phyloP scores from a whole-genome alignment of 192 early-diverging fungal genomes.

The Coemansia sp. region DNA sequence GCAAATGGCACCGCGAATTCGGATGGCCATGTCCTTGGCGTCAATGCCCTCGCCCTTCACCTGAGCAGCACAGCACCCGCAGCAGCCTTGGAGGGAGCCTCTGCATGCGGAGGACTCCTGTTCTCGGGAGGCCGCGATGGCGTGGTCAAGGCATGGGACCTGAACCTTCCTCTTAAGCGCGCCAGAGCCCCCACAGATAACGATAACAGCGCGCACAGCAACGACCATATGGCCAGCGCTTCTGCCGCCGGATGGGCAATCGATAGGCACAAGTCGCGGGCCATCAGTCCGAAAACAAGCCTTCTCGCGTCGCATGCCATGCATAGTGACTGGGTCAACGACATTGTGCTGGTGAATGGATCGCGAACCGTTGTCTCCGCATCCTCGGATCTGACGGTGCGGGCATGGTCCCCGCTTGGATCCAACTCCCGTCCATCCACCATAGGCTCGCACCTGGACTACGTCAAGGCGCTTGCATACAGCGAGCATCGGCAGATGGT shows the following conservation, averaged over 20 bases:
- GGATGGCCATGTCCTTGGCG: conserved; percentile 73
- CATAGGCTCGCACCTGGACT: conserved; percentile 86
- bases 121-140: conserved; percentile 92
- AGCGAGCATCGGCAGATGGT: conserved; percentile 72
- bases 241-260: conserved; percentile 15
- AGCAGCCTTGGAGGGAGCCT: background rate
- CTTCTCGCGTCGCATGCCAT: conserved; percentile 70
- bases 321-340: conserved; percentile 98
- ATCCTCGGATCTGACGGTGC: conserved; percentile 91
- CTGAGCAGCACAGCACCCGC: background rate
- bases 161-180: conserved; percentile 42
- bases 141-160: conserved; percentile 83
- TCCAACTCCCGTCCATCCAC: conserved; percentile 39
- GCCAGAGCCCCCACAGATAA: conserved; percentile 3
- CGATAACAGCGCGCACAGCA: background rate
- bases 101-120: conserved; percentile 63
- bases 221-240: background rate
- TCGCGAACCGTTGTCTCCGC: conserved; percentile 70
- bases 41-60: conserved; percentile 80
- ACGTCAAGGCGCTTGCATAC: conserved; percentile 88
- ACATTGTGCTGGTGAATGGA: conserved; percentile 59
- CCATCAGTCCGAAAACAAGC: conserved; percentile 59
- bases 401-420: conserved; percentile 58
- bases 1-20: background rate
- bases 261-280: conserved; percentile 30